These are phyloP conservation scores for Odontarrhena argentea DNA, from an alignment of 345 rosid species.

Conservation along the genomic window DNA sequence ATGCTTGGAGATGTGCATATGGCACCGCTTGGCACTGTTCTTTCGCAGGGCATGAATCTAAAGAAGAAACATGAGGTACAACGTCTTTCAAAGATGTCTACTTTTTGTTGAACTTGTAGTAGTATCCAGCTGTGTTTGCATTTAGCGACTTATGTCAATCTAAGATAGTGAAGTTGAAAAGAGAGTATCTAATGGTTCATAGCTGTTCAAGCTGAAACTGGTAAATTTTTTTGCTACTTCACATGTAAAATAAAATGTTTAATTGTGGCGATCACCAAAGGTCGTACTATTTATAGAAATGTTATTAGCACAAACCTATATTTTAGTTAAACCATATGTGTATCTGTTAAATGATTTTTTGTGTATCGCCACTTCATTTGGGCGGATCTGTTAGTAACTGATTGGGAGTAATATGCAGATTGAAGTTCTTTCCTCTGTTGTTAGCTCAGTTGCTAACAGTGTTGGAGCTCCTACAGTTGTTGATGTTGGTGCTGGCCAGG, in stretches of 20 bases:
- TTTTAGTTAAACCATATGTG: conserved; percentile 17
- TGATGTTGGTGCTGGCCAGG: conserved; percentile 98
- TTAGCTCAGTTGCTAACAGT: conserved; percentile 56
- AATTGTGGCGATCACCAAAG: conserved; percentile 8
- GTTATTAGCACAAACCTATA: neutral
- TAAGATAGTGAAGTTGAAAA: neutral
- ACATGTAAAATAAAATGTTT: conserved; percentile 7
- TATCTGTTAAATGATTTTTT: neutral
- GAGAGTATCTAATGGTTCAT: neutral
- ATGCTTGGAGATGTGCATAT: conserved; percentile 51
- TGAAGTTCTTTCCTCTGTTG: conserved; percentile 83
- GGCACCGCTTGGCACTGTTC: conserved; percentile 61
- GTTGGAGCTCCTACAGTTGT: conserved; percentile 62
- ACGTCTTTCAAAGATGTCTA: conserved; percentile 9
- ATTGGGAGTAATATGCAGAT: conserved; percentile 53
- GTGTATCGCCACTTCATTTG: conserved; percentile 18
- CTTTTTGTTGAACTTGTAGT: neutral
- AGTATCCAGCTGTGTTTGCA: conserved; percentile 18
- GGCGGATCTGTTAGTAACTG: conserved; percentile 10
- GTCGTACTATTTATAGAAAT: conserved; percentile 7
- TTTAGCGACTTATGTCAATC: conserved; percentile 10
- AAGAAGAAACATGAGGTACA: conserved; percentile 92
- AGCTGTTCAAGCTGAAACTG: neutral
- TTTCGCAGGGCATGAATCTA: conserved; percentile 84
- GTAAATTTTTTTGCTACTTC: conserved; percentile 4